phyloP scores from a whole-genome alignment of 2,329 filamentous ascomycete genomes.

The Aspergillus transmontanensis region DNA sequence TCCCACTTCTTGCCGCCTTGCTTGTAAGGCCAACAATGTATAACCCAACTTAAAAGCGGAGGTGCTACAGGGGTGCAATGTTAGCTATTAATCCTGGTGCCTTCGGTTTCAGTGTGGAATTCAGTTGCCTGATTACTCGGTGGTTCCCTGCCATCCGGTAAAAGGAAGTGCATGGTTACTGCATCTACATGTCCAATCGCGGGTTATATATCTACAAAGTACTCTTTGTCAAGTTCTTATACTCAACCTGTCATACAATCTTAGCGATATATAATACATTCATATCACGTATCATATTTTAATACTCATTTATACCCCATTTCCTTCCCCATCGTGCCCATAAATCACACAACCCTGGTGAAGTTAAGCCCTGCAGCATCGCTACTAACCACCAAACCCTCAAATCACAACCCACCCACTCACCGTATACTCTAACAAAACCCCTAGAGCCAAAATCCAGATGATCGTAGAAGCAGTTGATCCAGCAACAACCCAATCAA shows the following conservation, averaged over 20 bases:
- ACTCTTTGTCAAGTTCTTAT: neutral
- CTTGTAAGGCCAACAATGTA: neutral
- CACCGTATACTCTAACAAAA: neutral
- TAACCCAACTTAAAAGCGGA: neutral
- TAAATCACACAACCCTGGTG: no score
- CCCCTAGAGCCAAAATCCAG: neutral
- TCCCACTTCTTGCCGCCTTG: neutral
- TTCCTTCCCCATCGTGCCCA: no score
- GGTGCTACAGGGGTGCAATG: neutral
- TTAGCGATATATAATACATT: neutral
- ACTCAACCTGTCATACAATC: neutral
- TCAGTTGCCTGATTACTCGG: neutral
- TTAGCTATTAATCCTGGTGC: neutral
- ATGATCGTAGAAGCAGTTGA: neutral
- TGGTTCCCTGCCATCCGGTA: neutral
- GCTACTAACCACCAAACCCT: neutral
- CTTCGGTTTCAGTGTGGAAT: neutral
- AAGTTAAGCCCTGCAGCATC: no score
- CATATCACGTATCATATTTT: neutral
- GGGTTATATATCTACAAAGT: neutral
- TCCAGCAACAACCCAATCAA: neutral
- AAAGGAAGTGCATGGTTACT: neutral
- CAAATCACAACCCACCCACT: no score
- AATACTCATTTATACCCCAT: neutral
- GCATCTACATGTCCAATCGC: neutral